Conservation (phyloP, 768 basidiomycete genomes). For the Lanmaoa rubissima region DNA sequence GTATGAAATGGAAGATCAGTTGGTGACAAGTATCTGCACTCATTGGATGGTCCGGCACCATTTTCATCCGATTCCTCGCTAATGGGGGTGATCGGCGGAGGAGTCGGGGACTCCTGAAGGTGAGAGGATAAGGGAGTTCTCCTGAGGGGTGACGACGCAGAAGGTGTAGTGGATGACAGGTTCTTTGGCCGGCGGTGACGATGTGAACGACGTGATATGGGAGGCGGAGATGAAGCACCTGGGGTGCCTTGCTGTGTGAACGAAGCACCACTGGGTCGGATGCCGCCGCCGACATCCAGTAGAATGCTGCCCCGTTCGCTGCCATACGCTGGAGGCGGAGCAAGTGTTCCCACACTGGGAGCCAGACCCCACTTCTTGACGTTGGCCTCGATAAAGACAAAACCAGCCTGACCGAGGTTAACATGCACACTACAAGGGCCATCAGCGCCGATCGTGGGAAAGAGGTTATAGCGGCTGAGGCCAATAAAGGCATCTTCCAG, state of each 20-base stretch:
- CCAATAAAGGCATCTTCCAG: conserved; percentile 95
- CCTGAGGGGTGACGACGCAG: conserved; percentile 67
- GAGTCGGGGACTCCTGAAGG: conserved; percentile 49
- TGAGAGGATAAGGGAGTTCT: conserved; percentile 43
- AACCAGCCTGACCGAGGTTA: conserved; percentile 96
- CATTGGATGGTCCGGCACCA: conserved; percentile 49
- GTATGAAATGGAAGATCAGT: conserved; percentile 63
- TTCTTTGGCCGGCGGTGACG: conserved; percentile 57
- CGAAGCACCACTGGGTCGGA: conserved; percentile 37
- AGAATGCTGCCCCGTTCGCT: conserved; percentile 96
- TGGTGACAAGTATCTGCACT: conserved; percentile 56
- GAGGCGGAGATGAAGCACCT: conserved; percentile 42
- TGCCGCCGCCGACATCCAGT: conserved; percentile 71
- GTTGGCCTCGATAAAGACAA: conserved; percentile 99
- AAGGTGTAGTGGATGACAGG: conserved; percentile 34
- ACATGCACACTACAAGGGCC: conserved; percentile 96
- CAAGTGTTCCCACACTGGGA: conserved; percentile 94
- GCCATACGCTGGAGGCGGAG: conserved; percentile 97
- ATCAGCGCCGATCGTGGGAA: conserved; percentile 95
- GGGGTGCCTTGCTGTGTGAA: conserved; percentile 44
- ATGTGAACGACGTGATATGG: conserved; percentile 54
- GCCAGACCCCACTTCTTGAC: conserved; percentile 99
- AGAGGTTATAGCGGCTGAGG: conserved; percentile 86
- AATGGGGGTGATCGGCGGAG: conserved; percentile 77
- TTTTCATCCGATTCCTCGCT: conserved; percentile 57